Evolutionary conservation across 2,329 filamentous ascomycete genomes (phyloP).

Genomic region (Alternaria ethzedia): DNA sequence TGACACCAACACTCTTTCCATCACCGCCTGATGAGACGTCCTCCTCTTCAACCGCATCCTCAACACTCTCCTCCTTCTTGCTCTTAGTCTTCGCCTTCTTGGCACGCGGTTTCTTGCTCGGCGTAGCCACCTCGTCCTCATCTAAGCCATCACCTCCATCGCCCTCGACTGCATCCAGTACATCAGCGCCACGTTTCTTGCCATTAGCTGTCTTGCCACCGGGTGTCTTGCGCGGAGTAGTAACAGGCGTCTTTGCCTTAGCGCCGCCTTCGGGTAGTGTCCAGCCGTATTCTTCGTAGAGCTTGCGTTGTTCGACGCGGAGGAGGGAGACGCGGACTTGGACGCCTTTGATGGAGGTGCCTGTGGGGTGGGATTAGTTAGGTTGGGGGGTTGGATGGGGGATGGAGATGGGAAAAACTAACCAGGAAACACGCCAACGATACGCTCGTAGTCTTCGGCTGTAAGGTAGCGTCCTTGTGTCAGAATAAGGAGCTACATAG

Average conservation of each 20-base stretch:
- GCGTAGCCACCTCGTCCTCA: neutral
- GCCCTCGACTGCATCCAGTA: neutral
- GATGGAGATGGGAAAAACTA: too few relatives aligned
- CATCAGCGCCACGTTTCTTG: conserved; percentile 1
- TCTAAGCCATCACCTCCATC: neutral
- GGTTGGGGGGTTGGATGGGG: too few relatives aligned
- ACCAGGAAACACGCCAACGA: too few relatives aligned
- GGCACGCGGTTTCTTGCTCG: neutral
- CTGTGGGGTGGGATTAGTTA: too few relatives aligned
- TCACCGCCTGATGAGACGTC: neutral
- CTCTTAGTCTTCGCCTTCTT: conserved; percentile 9
- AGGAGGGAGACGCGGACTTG: too few relatives aligned
- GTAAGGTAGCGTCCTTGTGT: too few relatives aligned
- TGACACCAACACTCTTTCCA: neutral
- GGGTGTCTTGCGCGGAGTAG: neutral
- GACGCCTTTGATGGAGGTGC: too few relatives aligned
- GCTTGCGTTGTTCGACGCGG: too few relatives aligned
- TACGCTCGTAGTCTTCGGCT: too few relatives aligned
- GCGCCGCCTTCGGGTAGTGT: too few relatives aligned
- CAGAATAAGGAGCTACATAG: too few relatives aligned
- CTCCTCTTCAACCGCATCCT: neutral
- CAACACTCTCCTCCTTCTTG: conserved; percentile 15
- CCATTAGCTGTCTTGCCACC: neutral
- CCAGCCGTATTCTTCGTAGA: too few relatives aligned
- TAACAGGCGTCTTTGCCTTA: neutral